Evolutionary conservation across 768 basidiomycete genomes (phyloP).

Genomic region (Boletus rufocinnamomeus): DNA sequence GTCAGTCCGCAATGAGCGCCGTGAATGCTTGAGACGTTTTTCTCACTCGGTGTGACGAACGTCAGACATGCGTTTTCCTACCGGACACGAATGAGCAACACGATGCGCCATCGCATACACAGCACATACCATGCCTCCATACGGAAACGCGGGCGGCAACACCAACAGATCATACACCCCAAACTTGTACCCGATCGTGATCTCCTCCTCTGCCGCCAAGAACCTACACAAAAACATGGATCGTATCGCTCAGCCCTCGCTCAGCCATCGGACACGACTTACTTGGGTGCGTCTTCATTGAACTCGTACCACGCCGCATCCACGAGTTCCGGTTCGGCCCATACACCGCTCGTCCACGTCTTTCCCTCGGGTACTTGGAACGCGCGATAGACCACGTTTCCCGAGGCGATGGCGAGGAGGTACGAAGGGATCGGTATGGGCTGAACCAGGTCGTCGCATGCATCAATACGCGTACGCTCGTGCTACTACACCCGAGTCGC

Average conservation of each 20-base stretch:
- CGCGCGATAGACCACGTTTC: constrained; percentile 72
- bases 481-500: background rate
- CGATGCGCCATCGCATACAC: background rate
- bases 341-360: constrained; percentile 80
- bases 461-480: background rate
- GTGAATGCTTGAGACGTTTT: background rate
- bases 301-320: constrained; percentile 88
- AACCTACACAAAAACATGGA: constrained; percentile 48
- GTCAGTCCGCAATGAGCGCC: constrained; percentile 1
- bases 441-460: constrained; percentile 25
- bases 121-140: constrained; percentile 75
- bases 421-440: constrained; percentile 87
- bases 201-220: constrained; percentile 65
- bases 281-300: constrained; percentile 79
- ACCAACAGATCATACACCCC: constrained; percentile 89
- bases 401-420: constrained; percentile 85
- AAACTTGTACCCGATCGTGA: constrained; percentile 76
- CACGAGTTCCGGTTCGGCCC: constrained; percentile 86
- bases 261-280: background rate
- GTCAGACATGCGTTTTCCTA: constrained; percentile 88
- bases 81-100: constrained; percentile 1
- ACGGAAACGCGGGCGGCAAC: constrained; percentile 89
- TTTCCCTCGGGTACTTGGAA: constrained; percentile 64
- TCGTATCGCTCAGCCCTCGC: background rate
- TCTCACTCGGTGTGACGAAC: constrained; percentile 82